Conservation (phyloP, 805 yeast species). For the Kluyveromyces lactis region DNA sequence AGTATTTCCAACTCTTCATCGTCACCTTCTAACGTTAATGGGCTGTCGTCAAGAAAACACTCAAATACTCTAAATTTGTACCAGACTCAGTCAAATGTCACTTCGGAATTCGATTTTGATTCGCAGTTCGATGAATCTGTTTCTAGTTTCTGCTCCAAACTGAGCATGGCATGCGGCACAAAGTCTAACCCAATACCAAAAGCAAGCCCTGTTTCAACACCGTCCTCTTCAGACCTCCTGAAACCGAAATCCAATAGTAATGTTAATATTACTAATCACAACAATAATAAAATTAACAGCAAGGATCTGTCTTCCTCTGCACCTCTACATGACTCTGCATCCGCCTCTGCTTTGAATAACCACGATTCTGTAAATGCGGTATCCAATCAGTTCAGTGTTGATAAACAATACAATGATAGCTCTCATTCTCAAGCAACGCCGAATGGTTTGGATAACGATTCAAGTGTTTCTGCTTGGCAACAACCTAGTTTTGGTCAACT, state of each 20-base stretch:
- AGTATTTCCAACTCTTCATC: conserved; percentile 9
- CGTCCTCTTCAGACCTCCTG: conserved; percentile 1
- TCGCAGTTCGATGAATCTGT: conserved; percentile 60
- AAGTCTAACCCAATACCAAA: conserved; percentile 57
- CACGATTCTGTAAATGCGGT: background rate
- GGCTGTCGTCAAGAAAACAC: conserved; percentile 1
- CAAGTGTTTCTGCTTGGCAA: conserved; percentile 5
- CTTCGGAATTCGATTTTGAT: conserved; percentile 30
- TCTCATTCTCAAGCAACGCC: background rate
- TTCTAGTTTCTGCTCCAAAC: conserved; percentile 64
- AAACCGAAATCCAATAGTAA: background rate
- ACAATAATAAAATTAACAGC: no score
- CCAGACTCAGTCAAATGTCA: conserved; percentile 3
- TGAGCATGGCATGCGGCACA: conserved; percentile 79
- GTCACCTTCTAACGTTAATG: conserved; percentile 9
- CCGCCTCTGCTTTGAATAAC: background rate
- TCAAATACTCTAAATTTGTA: conserved; percentile 4
- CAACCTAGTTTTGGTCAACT: conserved; percentile 15
- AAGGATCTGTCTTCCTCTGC: background rate
- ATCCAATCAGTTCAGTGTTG: background rate
- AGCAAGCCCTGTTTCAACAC: background rate
- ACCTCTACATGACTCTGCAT: background rate
- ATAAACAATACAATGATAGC: background rate
- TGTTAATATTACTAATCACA: no score
- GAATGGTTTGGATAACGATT: background rate